These are phyloP conservation scores for Chenopodium suecicum DNA, from an alignment of 148 eudicot species.

Conservation along the genomic window DNA sequence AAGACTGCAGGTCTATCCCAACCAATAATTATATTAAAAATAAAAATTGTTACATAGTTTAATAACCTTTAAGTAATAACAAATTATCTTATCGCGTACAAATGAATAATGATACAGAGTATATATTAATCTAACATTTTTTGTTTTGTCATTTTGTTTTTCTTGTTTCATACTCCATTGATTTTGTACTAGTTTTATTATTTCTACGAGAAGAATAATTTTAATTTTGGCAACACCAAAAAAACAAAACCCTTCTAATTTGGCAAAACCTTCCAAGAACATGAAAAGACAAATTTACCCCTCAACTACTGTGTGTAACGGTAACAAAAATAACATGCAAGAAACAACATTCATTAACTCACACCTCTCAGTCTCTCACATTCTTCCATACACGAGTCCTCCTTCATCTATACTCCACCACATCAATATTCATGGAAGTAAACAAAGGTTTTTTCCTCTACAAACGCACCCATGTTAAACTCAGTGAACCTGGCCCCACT, in stretches of 20 bases:
- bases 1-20: too few species aligned
- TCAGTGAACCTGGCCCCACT: background rate
- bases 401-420: background rate
- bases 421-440: background rate
- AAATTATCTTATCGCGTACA: too few species aligned
- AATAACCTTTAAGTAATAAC: too few species aligned
- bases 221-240: too few species aligned
- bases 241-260: background rate
- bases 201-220: too few species aligned
- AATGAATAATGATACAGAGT: too few species aligned
- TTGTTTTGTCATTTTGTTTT: too few species aligned
- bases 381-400: constrained; percentile 15
- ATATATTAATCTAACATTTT: too few species aligned
- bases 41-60: too few species aligned
- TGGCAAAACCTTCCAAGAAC: background rate
- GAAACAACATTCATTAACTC: constrained; percentile 8
- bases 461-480: background rate
- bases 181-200: too few species aligned
- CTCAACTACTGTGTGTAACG: constrained; percentile 11
- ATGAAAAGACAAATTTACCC: constrained; percentile 7
- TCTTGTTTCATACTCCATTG: too few species aligned
- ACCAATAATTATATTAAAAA: too few species aligned
- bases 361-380: constrained; percentile 10
- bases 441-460: background rate
- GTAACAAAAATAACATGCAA: background rate